Evolutionary conservation across 1,284 basidiomycete genomes (phyloP), one percentile per base, ranked within the genome.

Genomic region (Austropuccinia psidii): DNA sequence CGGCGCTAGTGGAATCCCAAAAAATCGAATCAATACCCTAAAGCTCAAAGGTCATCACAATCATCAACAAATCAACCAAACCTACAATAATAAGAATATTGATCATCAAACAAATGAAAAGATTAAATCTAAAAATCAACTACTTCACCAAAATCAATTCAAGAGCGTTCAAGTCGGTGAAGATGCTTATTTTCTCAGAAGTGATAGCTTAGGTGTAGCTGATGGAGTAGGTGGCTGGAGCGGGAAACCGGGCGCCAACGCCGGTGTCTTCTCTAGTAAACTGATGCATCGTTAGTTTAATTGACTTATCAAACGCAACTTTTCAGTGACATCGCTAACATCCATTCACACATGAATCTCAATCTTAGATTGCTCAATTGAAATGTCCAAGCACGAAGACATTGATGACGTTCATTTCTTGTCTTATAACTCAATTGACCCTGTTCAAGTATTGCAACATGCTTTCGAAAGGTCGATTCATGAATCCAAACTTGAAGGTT

Each of bases 191-290:
- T 93, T 94, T 76, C 83, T 93, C 4, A 83, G 87, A 9, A 85
- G 80, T 19, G 90, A 92, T 77, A 89, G 90, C 6, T 87, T 93
- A 82, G 91, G 91, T 19, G 89, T 93, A 2, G 90, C 91, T 11
- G 91, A 93, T 79, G 91, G 91, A 37, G 91, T 93, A 0, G 91
- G 91, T 1, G 91, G 91, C 1, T 93, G 91, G 90, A 85, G 87
- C 0, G 79, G 80, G n/a, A 84, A 80, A 77, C 81, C 80, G 35
- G 81, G 81, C 8, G 82, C 82, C 3, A 82, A 79, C 84, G 88
- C 88, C 61, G 91, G 90, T 1, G 84, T 92, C 15, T 93, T 92
- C 79, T 89, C 91, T 0, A 85, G 87, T n/a, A 84, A 89, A 72
- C 83, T 93, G 31, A 93, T 93, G 91, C 90, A 93, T 78, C 89